Evolutionary conservation across 1,139 yeast species (phyloP).

Genomic region (Geotrichum phurueaensis): DNA sequence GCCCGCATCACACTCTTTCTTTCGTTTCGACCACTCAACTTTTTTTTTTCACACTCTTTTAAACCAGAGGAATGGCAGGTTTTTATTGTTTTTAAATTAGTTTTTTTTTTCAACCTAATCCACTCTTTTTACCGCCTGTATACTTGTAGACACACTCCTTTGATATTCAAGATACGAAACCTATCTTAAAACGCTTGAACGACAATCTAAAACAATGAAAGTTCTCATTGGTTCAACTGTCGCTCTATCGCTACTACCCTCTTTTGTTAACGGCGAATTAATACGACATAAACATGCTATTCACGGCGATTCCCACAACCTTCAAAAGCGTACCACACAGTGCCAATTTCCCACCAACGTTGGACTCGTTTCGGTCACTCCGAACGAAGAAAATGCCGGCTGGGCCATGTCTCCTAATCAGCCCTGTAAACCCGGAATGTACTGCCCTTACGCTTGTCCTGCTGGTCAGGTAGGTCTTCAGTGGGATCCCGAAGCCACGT

Average conservation of each 20-base stretch:
- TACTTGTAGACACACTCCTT: not conserved
- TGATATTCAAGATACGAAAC: not conserved
- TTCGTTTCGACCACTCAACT: not conserved
- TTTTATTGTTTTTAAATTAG: too few relatives aligned
- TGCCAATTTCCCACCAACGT: constrained; percentile 62
- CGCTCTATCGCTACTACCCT: not conserved
- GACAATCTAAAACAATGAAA: not conserved
- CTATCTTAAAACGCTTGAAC: not conserved
- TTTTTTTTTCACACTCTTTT: not conserved
- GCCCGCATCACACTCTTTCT: not conserved
- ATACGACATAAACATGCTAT: not conserved
- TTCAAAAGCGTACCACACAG: constrained; percentile 32
- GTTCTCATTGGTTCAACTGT: not conserved
- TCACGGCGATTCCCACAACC: constrained; percentile 2
- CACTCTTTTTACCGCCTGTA: not conserved
- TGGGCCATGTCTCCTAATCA: constrained; percentile 87
- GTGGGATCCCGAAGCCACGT: constrained; percentile 61
- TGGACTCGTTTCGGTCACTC: constrained; percentile 65
- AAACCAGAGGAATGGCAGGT: not conserved
- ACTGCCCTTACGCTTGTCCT: constrained; percentile 86
- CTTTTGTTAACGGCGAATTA: not conserved
- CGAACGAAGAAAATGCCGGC: constrained; percentile 57
- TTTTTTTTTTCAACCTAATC: not conserved
- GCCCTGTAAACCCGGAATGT: constrained; percentile 61
- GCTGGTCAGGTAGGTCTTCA: constrained; percentile 78